Evolutionary conservation across 495 filamentous ascomycete genomes (phyloP).

Genomic region (Xylaria cubensis): DNA sequence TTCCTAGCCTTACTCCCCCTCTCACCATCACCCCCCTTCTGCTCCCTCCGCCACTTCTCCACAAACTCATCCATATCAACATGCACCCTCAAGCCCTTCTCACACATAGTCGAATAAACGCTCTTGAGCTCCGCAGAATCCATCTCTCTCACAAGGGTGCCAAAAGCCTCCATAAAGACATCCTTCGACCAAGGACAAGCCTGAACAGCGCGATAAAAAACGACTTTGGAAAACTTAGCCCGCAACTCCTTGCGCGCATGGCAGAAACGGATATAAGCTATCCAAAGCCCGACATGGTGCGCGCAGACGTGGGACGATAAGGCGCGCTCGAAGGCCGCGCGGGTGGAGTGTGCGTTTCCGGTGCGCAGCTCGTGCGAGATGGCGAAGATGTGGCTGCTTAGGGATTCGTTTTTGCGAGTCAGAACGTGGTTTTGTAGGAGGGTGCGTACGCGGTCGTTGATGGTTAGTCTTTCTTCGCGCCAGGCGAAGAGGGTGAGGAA

Average conservation of each 20-base stretch:
- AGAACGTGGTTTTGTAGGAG: conserved; percentile 59
- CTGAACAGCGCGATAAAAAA: conserved; percentile 72
- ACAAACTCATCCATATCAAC: conserved; percentile 53
- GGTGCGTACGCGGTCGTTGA: conserved; percentile 75
- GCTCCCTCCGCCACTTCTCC: conserved; percentile 37
- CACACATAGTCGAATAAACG: conserved; percentile 46
- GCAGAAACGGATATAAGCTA: conserved; percentile 67
- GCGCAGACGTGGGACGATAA: conserved; percentile 51
- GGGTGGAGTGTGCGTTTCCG: conserved; percentile 66
- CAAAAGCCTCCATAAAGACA: conserved; percentile 67
- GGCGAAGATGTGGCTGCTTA: conserved; percentile 68
- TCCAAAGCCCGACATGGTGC: conserved; percentile 65
- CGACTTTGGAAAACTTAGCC: conserved; percentile 46
- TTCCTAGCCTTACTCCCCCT: conserved; percentile 13
- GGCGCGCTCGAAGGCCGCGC: conserved; percentile 75
- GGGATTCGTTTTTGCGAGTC: conserved; percentile 46
- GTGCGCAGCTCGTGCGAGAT: conserved; percentile 69
- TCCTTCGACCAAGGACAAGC: conserved; percentile 81
- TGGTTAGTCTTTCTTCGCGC: conserved; percentile 69
- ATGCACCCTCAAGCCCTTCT: conserved; percentile 51
- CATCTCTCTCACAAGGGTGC: conserved; percentile 36
- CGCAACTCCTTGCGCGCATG: conserved; percentile 33
- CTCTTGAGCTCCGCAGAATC: conserved; percentile 61
- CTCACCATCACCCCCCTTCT: conserved; percentile 29
- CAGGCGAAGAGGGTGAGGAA: conserved; percentile 75